Conservation (phyloP, 1,284 basidiomycete genomes). For the Kwoniella shivajii region DNA sequence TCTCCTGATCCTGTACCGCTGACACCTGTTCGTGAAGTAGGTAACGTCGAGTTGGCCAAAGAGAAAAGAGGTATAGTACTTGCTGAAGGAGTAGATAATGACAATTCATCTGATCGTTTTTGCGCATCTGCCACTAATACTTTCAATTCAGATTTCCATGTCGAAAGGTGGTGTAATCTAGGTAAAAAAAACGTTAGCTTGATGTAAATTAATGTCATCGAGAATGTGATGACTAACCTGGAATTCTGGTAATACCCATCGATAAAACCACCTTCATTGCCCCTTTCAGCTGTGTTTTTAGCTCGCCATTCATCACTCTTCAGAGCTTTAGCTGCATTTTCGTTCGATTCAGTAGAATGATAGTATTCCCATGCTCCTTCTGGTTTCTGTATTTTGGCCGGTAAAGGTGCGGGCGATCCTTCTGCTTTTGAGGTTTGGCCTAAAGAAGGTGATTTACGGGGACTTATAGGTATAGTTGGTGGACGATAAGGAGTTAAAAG, state of each 20-base stretch:
- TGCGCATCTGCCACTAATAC: conserved; percentile 77
- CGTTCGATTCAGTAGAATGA: conserved; percentile 59
- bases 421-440: no score
- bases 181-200: neutral
- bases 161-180: conserved; percentile 80
- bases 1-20: conserved; percentile 46
- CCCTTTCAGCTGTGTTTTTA: conserved; percentile 72
- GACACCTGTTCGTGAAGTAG: conserved; percentile 16
- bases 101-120: conserved; percentile 62
- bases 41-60: conserved; percentile 31
- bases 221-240: conserved; percentile 53
- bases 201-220: neutral
- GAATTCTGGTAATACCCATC: conserved; percentile 89
- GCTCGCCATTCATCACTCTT: conserved; percentile 79
- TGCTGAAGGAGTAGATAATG: conserved; percentile 25
- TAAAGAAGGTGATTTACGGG: conserved; percentile 15
- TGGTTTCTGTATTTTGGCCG: conserved; percentile 47
- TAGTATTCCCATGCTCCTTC: conserved; percentile 57
- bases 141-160: conserved; percentile 89
- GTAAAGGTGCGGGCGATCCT: conserved; percentile 53
- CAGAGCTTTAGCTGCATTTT: conserved; percentile 72
- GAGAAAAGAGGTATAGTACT: conserved; percentile 21
- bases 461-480: conserved; percentile 28
- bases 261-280: conserved; percentile 77
- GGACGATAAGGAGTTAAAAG: conserved; percentile 4